A percentile compares a stretch with the other conserved stretches of the same genome.
Evolutionary conservation across 2,329 filamentous ascomycete species (phyloP).

Genomic region (Fulvia fulva): DNA sequence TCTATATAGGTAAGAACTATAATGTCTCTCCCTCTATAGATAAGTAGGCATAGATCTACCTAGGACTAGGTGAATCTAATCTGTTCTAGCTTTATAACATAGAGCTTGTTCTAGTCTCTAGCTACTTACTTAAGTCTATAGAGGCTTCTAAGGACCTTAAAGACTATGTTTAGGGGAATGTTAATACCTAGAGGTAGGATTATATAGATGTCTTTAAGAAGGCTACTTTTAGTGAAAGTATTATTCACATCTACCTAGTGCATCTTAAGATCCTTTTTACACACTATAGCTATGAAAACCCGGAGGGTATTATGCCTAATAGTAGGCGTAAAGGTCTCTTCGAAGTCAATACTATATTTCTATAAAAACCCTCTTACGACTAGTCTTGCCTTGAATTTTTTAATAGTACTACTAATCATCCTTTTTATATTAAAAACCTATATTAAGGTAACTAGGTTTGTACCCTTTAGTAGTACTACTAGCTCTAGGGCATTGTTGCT

Average conservation of each 20-base stretch:
- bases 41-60: not conserved
- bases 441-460: not conserved
- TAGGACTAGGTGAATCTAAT: not conserved
- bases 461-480: not conserved
- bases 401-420: too few species aligned
- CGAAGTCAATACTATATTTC: not conserved
- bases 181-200: not conserved
- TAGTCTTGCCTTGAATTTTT: not conserved
- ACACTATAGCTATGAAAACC: not conserved
- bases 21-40: not conserved
- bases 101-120: not conserved
- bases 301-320: not conserved
- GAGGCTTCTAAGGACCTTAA: not conserved
- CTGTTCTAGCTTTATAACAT: not conserved
- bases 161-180: not conserved
- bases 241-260: not conserved
- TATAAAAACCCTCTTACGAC: not conserved
- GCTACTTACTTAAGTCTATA: not conserved
- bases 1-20: not conserved
- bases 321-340: not conserved
- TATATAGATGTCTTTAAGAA: conserved; percentile 1
- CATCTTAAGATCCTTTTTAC: not conserved
- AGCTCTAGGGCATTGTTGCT: not conserved
- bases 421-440: not conserved
- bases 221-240: not conserved